phyloP scores from a whole-genome alignment of 495 filamentous ascomycete genomes.

The Aspergillus ostianus region DNA sequence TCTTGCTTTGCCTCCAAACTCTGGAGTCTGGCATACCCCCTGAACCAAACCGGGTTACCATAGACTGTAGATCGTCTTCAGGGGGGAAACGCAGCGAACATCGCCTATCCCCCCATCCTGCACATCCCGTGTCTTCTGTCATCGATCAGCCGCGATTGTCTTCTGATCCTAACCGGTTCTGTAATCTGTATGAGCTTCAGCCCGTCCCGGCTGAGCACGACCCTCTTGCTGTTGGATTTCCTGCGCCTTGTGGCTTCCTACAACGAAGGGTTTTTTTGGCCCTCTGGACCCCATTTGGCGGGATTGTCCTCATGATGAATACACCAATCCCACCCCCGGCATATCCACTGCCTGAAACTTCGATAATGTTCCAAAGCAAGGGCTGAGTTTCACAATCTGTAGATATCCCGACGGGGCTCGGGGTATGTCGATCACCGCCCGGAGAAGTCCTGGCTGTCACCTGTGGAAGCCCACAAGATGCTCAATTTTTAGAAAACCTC shows the following conservation, averaged over 20 bases:
- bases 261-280: neutral
- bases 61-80: constrained; percentile 9
- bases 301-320: neutral
- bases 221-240: neutral
- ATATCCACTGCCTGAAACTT: neutral
- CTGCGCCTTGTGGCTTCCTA: neutral
- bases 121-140: neutral
- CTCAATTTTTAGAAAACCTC: neutral
- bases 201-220: neutral
- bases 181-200: neutral
- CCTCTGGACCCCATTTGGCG: neutral
- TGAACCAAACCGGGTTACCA: constrained; percentile 4
- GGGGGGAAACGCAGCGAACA: neutral
- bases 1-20: neutral
- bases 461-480: neutral
- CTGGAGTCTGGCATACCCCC: neutral
- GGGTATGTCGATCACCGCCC: neutral
- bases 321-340: neutral
- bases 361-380: neutral
- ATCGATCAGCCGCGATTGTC: constrained; percentile 6
- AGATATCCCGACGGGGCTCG: neutral
- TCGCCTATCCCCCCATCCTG: neutral
- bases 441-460: neutral
- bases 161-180: neutral
- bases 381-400: neutral